Conservation (phyloP, 2,329 filamentous ascomycete species). For the Gyromitra esculenta region DNA sequence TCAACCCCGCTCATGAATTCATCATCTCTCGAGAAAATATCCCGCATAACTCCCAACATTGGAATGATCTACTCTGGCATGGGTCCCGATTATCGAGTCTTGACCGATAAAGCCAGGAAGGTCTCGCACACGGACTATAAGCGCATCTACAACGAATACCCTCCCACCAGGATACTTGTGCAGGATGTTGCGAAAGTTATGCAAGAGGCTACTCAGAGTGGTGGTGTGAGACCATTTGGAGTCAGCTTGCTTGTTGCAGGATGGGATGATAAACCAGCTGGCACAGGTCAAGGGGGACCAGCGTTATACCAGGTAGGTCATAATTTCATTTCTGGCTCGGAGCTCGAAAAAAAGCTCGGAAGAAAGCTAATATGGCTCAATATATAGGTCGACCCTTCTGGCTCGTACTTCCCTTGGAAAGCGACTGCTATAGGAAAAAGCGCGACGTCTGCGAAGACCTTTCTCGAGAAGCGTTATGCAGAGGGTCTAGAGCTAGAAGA, state of each 20-base stretch:
- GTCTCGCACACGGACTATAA: slow-evolving; percentile 99
- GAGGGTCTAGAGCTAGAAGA: slow-evolving; percentile 97
- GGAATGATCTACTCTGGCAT: slow-evolving; percentile 99
- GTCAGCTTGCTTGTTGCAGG: slow-evolving; percentile 95
- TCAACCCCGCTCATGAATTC: slow-evolving; percentile 97
- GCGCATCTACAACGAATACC: slow-evolving; percentile 99
- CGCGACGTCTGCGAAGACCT: slow-evolving; percentile 97
- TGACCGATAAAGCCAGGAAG: slow-evolving; percentile 97
- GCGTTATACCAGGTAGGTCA: slow-evolving; percentile 75
- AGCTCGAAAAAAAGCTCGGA: not conserved
- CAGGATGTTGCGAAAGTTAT: slow-evolving; percentile 98
- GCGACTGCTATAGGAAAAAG: slow-evolving; percentile 99
- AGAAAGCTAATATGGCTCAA: slow-evolving; percentile 18
- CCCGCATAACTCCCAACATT: slow-evolving; percentile 97
- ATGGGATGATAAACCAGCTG: slow-evolving; percentile 98
- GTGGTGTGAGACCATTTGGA: slow-evolving; percentile 95
- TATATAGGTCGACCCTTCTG: slow-evolving; percentile 91
- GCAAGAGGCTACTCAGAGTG: slow-evolving; percentile 98
- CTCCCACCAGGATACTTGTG: slow-evolving; percentile 98
- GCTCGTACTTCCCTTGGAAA: slow-evolving; percentile 99
- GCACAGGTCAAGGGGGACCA: slow-evolving; percentile 92
- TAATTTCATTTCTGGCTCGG: not conserved
- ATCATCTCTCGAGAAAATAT: slow-evolving; percentile 94
- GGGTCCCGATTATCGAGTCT: slow-evolving; percentile 96
- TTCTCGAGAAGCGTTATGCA: slow-evolving; percentile 98